phyloP scores from a whole-genome alignment of 2,329 filamentous ascomycete genomes.

The Calonectria pteridis region DNA sequence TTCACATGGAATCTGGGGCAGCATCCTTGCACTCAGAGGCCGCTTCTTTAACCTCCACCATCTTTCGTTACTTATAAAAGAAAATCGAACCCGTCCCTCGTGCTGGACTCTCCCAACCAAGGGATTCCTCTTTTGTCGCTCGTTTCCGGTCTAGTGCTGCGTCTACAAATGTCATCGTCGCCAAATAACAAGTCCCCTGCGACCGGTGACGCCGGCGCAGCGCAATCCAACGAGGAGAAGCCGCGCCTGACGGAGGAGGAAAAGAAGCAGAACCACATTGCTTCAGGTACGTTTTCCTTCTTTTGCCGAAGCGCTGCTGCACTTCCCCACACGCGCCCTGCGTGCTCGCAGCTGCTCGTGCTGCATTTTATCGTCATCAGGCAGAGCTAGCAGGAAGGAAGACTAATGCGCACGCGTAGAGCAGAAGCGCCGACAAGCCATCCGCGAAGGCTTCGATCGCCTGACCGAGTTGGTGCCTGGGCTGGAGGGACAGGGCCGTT shows the following conservation, averaged over 20 bases:
- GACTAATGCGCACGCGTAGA: conserved; percentile 47
- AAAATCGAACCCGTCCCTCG: conserved; percentile 3
- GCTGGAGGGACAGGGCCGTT: conserved; percentile 84
- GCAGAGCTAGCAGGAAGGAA: background rate
- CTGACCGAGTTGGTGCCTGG: conserved; percentile 85
- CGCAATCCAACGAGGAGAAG: conserved; percentile 56
- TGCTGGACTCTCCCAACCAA: background rate
- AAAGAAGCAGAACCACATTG: conserved; percentile 69
- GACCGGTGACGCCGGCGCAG: conserved; percentile 39
- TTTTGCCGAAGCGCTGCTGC: background rate
- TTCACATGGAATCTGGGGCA: conserved; percentile 50
- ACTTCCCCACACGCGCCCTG: background rate
- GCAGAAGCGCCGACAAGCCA: conserved; percentile 68
- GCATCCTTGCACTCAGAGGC: conserved; percentile 43
- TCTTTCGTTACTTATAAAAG: conserved; percentile 29
- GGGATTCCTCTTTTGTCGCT: background rate
- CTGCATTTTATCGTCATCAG: background rate
- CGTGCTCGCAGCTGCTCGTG: background rate
- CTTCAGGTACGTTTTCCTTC: conserved; percentile 63
- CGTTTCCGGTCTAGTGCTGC: background rate
- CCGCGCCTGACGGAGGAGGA: conserved; percentile 65
- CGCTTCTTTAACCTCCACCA: conserved; percentile 28
- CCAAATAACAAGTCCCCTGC: conserved; percentile 46
- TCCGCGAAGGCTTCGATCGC: conserved; percentile 86
- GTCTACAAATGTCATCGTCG: conserved; percentile 41